Evolutionary conservation across 73 alveolate species (phyloP), one percentile per base, ranked within the genome.

Genomic region (Stentor coeruleus): DNA sequence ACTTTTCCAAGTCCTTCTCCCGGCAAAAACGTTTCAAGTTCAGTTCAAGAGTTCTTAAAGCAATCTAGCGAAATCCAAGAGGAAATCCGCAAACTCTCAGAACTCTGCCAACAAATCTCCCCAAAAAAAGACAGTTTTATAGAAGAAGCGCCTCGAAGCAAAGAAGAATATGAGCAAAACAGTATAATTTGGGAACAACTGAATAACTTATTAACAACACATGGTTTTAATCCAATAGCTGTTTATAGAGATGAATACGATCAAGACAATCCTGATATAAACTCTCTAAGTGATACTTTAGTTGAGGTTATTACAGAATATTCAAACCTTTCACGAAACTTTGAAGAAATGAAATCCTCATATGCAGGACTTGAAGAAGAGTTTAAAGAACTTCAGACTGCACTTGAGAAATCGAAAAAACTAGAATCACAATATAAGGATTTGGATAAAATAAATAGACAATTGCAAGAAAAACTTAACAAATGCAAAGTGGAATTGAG

Each of bases 11-110:
- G n/a, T n/a, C n/a, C 66, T 11, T 49, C 66, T 49, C 66, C 66
- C 6, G 20, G 20, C 66, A 49, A 49, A 49, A 20, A 20, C 6
- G 66, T 49, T 11, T 11, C 66, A 49, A 11, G 28, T 28, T 66
- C 79, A 20, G 79, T 66, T 26, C 40, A 66, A 66, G 79, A 66
- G 37, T 66, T 66, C 33, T 66, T 66, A 20, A 66, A 66, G 37
- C 79, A 66, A 2, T 66, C 79, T 28, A 31, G 39, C n/a, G 79
- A 66, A 66, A 66, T 66, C 79, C 79, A 66, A 66, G 37, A 31
- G n/a, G 79, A 66, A 66, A 66, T 66, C 11, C n/a, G 79, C n/a
- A 66, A 66, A 2, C 79, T 66, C 2, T 20, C 79, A 66, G 79
- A 31, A 26, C 79, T 66, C 33, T 66, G n/a, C 33, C 79, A 66